These are phyloP conservation scores for Blechomonas ayalai DNA, from an alignment of 208 protist species.

Conservation along the genomic window DNA sequence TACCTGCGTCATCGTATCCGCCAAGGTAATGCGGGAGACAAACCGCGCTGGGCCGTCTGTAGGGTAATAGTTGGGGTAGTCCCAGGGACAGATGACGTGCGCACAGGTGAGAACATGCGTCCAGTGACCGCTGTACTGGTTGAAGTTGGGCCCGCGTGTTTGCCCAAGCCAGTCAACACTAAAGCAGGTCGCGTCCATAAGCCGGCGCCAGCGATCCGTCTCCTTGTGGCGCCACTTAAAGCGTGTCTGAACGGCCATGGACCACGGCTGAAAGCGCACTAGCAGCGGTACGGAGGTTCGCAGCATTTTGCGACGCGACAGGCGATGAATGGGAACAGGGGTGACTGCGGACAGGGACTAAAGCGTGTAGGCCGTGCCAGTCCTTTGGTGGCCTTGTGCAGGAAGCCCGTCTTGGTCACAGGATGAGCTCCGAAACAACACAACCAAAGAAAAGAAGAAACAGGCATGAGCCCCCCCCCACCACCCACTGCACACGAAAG, in stretches of 20 bases:
- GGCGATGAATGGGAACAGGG: not conserved
- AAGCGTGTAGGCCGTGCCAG: too few species aligned
- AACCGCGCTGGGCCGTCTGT: conserved; percentile 75
- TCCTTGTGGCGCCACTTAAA: conserved; percentile 91
- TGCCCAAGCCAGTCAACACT: conserved; percentile 78
- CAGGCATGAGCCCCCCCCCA: not conserved
- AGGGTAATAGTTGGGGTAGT: conserved; percentile 89
- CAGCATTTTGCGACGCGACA: conserved; percentile 3
- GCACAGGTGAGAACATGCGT: conserved; percentile 85
- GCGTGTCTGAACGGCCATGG: conserved; percentile 83
- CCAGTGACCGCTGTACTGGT: conserved; percentile 85
- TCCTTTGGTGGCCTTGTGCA: too few species aligned
- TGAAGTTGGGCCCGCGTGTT: conserved; percentile 67
- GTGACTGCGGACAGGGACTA: not conserved
- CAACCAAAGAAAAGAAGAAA: conserved; percentile 10
- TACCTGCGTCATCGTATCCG: conserved; percentile 82
- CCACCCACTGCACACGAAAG: too few species aligned
- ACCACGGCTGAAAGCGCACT: conserved; percentile 80
- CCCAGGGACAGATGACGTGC: conserved; percentile 86
- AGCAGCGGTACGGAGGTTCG: conserved; percentile 4
- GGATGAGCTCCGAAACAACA: conserved; percentile 1
- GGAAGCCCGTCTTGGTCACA: too few species aligned
- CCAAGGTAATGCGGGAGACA: conserved; percentile 79
- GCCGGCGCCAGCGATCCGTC: conserved; percentile 81
- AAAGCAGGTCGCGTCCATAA: conserved; percentile 89